Evolutionary conservation across 257 asterid species (phyloP), one percentile per base, ranked within the genome.

Genomic region (Salvia rosmarinus): DNA sequence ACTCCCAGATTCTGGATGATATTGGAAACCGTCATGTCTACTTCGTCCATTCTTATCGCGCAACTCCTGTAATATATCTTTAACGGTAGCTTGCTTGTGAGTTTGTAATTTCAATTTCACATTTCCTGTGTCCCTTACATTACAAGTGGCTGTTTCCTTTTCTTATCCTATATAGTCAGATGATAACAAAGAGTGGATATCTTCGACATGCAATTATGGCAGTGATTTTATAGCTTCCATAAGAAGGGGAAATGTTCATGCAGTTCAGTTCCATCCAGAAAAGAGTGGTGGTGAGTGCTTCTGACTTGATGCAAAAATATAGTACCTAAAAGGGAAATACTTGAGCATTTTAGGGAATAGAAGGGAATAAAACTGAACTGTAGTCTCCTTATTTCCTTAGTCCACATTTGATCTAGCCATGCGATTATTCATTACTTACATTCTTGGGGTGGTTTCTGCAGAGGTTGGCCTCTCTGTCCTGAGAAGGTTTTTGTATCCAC

Each of bases 201-300:
- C 99, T 52, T 85, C 99, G 7, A 83, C 89, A 54, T 94, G 99
- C 86, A 81, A 84, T 72, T 94, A 94, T 61, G 97, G 96, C 9
- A 87, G 75, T 71, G 74, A 81, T 61, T 94, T 94, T 70, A 85
- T 94, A 75, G 93, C 99, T 67, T 91, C 99, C 51, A 77, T 94
- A 68, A 83, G 88, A 78, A 80, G 82, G 79, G 99, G 99, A 81
- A 91, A 91, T 76, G 96, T 91, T 51, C 92, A 91, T 16, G 99
- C 97, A 16, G 99, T 91, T 62, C 99, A 94, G 81, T 94, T 94
- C 78, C 99, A 94, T 76, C 99, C 99, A 1, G 99, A 94, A 83
- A 94, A 91, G 86, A 94, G 97, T 84, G 99, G 97, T 64, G 97
- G 99, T 91, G 68, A 59, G 85, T 60, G 32, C 20, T 67, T 57